phyloP scores from a whole-genome alignment of 2,329 filamentous ascomycete genomes.

The Alternaria postmessia region DNA sequence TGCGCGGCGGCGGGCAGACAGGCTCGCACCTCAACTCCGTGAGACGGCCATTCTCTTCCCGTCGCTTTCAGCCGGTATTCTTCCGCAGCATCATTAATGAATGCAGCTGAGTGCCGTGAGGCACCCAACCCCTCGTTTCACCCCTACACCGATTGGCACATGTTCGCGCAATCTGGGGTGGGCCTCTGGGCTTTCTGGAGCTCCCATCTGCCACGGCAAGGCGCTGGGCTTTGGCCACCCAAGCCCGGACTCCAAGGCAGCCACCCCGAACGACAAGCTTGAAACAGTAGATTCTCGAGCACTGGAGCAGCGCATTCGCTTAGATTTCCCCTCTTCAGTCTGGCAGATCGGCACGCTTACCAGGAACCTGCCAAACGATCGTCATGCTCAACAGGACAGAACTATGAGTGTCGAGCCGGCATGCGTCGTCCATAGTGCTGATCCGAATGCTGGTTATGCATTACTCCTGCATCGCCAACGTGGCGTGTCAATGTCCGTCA shows the following conservation, averaged over 20 bases:
- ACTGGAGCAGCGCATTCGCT: slow-evolving; percentile 2
- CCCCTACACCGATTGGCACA: slow-evolving; percentile 25
- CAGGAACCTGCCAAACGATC: slow-evolving; percentile 19
- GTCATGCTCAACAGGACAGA: slow-evolving; percentile 24
- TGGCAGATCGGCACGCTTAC: slow-evolving; percentile 13
- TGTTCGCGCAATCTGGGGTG: slow-evolving; percentile 27
- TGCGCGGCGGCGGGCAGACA: slow-evolving; percentile 6
- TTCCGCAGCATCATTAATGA: slow-evolving; percentile 36
- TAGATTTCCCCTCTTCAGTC: slow-evolving; percentile 5
- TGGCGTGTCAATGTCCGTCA: slow-evolving; percentile 25
- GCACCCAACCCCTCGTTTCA: slow-evolving; percentile 29
- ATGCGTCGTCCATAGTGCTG: slow-evolving; percentile 30
- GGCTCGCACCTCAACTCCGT: slow-evolving; percentile 7
- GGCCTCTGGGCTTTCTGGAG: slow-evolving; percentile 1
- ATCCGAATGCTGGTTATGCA: slow-evolving; percentile 18
- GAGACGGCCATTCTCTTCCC: slow-evolving; percentile 16
- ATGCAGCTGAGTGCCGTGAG: slow-evolving; percentile 19
- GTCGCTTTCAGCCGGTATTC: slow-evolving; percentile 42
- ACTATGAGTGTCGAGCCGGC: slow-evolving; percentile 14
- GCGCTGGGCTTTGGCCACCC: slow-evolving; percentile 9
- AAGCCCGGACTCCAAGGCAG: slow-evolving; percentile 15
- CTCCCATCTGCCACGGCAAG: slow-evolving; percentile 7
- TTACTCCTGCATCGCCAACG: slow-evolving; percentile 28
- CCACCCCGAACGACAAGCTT: slow-evolving; percentile 13
- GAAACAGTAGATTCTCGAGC: slow-evolving; percentile 9